Base-by-base conservation (phyloP, 805 yeast species). In the Starmerella bacillaris region DNA sequence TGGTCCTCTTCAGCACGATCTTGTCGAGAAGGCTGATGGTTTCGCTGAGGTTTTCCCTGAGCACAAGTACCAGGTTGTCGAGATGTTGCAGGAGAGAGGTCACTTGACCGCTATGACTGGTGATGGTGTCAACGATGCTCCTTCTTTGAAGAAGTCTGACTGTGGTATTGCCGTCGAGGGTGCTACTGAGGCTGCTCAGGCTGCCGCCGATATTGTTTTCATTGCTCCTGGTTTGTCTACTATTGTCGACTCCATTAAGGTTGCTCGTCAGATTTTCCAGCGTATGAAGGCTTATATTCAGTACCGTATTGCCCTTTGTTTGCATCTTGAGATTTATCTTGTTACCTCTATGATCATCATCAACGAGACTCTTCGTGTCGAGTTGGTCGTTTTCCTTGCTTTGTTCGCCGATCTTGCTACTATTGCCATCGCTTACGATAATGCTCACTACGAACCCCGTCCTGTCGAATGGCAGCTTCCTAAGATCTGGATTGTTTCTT, bases 31-130 rank as follows among this genome's bases (percentile, higher is more conserved):
- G 63, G 94, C 94, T 51, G 94, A 82, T 65, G 94, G 94, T 74
- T 82, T 82, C 64, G 94, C 94, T 63, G 94, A 82, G 69, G 94
- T 82, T 59, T 82, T 82, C 92, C 94, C 94, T 51, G 93, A 82
- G 70, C 94, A 82, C 70, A 82, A 82, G 68, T 80, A 78, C 70
- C 79, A 76, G 60, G 93, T 84, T 56, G 94, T 82, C 63, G 93
- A 80, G 68, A 79, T 80, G 60, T 72, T 82, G 63, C 94, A 82
- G 70, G 71, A 75, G 61, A 76, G 93, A 72, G 94, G 94, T 65
- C 80, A 78, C 75, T 72, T 82, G 66, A 92, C 83, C 66, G 94
- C 94, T 64, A 82, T 82, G 94, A 82, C 94, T 70, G 94, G 94
- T 78, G 94, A 82, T 61, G 94, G 94, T 79, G 94, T 82, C 60